Percentiles rank a stretch among this genome's conserved stretches.
phyloP scores from a whole-genome alignment of 176 grass and related monocot species.

The Dendrocalamus sinicus region DNA sequence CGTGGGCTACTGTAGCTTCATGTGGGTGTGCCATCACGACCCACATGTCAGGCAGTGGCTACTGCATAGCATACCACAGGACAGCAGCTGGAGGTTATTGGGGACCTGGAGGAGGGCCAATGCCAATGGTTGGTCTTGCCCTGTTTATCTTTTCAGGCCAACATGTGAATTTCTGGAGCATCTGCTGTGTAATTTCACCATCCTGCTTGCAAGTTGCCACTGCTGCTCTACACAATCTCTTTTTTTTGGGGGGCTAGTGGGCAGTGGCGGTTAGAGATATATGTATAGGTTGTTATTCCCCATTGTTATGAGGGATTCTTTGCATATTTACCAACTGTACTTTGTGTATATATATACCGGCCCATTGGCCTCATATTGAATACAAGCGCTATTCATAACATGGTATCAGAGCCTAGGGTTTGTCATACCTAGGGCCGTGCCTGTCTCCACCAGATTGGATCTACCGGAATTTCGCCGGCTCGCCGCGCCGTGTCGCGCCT shows the following conservation, averaged over 20 bases:
- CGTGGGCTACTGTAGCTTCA: constrained; percentile 29
- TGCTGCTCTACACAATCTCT: neutral
- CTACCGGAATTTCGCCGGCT: no score
- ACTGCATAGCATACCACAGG: neutral
- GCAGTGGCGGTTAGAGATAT: no score
- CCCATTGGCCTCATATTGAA: no score
- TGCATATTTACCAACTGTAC: no score
- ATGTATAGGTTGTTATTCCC: no score
- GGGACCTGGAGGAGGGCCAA: constrained; percentile 40
- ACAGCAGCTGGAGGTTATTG: constrained; percentile 26
- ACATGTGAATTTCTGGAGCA: constrained; percentile 56
- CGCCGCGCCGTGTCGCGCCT: no score
- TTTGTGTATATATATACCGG: no score
- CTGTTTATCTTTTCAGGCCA: constrained; percentile 46
- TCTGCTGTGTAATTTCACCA: constrained; percentile 12
- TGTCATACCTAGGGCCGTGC: no score
- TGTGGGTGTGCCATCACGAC: constrained; percentile 16
- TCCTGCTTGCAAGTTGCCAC: constrained; percentile 34
- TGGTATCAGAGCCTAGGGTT: no score
- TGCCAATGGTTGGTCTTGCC: neutral
- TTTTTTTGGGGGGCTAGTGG: constrained; percentile 22
- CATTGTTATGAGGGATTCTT: no score
- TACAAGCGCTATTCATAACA: no score
- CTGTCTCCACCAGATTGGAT: no score
- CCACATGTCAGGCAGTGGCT: constrained; percentile 21